Evolutionary conservation across 805 yeast species (phyloP).

Genomic region (Nakazawaea peltata): DNA sequence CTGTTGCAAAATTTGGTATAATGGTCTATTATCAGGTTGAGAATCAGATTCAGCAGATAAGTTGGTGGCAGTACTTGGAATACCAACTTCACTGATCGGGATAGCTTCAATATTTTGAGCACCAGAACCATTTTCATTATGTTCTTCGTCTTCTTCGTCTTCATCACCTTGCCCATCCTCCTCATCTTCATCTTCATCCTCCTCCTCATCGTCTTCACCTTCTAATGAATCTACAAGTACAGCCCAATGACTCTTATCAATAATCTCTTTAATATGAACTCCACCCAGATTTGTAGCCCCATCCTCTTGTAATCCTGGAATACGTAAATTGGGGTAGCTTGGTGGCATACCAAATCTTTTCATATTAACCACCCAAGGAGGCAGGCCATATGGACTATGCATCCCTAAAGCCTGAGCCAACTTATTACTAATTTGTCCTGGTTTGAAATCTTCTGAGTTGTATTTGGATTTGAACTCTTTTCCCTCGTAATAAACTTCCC

Average conservation of each 20-base stretch:
- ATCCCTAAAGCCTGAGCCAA: slow-evolving; percentile 67
- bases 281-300: slow-evolving; percentile 10
- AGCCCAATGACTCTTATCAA: slow-evolving; percentile 22
- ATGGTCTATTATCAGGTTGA: slow-evolving; percentile 16
- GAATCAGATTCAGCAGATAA: slow-evolving; percentile 12
- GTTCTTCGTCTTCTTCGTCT: slow-evolving; percentile 21
- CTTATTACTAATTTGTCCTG: slow-evolving; percentile 60
- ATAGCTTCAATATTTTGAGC: slow-evolving; percentile 21
- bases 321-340: slow-evolving; percentile 55
- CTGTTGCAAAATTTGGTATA: slow-evolving; percentile 26
- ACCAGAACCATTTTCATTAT: slow-evolving; percentile 19
- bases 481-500: slow-evolving; percentile 78
- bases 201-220: slow-evolving; percentile 25
- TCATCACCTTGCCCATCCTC: slow-evolving; percentile 21
- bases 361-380: slow-evolving; percentile 80
- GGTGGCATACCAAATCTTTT: slow-evolving; percentile 76
- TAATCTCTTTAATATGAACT: slow-evolving; percentile 14
- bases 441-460: slow-evolving; percentile 34
- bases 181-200: slow-evolving; percentile 20
- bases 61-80: slow-evolving; percentile 10
- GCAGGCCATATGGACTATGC: slow-evolving; percentile 33
- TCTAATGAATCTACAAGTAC: slow-evolving; percentile 20
- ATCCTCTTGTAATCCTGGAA: slow-evolving; percentile 39
- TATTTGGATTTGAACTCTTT: slow-evolving; percentile 32
- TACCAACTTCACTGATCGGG: slow-evolving; percentile 19